phyloP scores from a whole-genome alignment of 768 basidiomycete genomes.

The Mycena metata region DNA sequence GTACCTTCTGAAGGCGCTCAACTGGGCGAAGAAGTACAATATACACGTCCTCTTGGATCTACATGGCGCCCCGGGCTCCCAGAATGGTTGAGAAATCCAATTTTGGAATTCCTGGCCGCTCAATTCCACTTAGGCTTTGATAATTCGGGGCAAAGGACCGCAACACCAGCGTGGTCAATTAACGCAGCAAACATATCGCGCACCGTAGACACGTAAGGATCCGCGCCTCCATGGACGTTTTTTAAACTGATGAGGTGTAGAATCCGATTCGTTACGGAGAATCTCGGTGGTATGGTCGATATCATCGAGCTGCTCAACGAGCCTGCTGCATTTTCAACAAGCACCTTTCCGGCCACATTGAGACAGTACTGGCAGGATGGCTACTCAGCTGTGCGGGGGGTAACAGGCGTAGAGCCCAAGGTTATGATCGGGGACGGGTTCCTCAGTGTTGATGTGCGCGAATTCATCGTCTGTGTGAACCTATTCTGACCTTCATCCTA shows the following conservation, averaged over 20 bases:
- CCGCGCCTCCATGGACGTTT: background rate
- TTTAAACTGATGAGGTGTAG: background rate
- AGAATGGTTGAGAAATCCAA: slow-evolving; percentile 45
- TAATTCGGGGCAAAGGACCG: slow-evolving; percentile 78
- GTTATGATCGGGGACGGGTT: slow-evolving; percentile 85
- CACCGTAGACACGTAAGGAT: slow-evolving; percentile 64
- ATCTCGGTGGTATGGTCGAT: slow-evolving; percentile 69
- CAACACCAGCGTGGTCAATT: slow-evolving; percentile 67
- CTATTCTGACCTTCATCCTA: slow-evolving; percentile 40
- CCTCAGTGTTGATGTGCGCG: slow-evolving; percentile 64
- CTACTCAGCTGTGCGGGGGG: slow-evolving; percentile 68
- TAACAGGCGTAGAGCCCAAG: slow-evolving; percentile 60
- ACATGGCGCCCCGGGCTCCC: slow-evolving; percentile 77
- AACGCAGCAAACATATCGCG: slow-evolving; percentile 62
- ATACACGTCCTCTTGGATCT: slow-evolving; percentile 83
- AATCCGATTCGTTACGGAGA: slow-evolving; percentile 64
- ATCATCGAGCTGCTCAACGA: slow-evolving; percentile 81
- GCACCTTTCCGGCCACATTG: slow-evolving; percentile 58
- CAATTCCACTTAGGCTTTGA: slow-evolving; percentile 65
- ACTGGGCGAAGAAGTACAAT: slow-evolving; percentile 72
- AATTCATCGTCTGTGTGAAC: slow-evolving; percentile 17
- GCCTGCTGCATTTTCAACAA: slow-evolving; percentile 66
- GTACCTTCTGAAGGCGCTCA: slow-evolving; percentile 72
- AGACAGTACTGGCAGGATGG: slow-evolving; percentile 71
- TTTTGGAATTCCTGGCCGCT: background rate